Conservation (phyloP, 2,329 filamentous ascomycete species). For the Aspergillus candidus region DNA sequence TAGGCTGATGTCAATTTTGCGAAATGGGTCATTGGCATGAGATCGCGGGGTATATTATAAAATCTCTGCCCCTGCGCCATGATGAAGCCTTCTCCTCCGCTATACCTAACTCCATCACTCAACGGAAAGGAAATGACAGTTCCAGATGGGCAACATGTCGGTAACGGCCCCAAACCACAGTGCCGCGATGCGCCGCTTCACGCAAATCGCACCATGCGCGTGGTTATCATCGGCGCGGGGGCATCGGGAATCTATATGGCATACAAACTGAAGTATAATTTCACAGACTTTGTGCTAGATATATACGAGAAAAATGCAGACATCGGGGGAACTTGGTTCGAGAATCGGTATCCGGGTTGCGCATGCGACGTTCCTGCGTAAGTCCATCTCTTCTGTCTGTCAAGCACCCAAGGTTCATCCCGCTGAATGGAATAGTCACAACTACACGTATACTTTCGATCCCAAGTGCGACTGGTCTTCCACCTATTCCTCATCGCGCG, state of each 20-base stretch:
- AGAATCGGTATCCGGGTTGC: constrained; percentile 9
- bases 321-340: constrained; percentile 4
- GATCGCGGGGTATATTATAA: too few species aligned
- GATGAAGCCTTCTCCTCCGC: too few species aligned
- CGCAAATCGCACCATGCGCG: constrained; percentile 3
- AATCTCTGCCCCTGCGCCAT: too few species aligned
- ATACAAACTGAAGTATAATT: constrained; percentile 10
- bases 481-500: constrained; percentile 1
- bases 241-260: constrained; percentile 10
- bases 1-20: too few species aligned
- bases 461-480: constrained; percentile 7
- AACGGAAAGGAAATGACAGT: too few species aligned
- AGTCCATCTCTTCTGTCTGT: not conserved
- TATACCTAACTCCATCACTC: too few species aligned
- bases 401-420: too few species aligned
- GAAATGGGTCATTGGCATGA: too few species aligned
- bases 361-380: constrained; percentile 1
- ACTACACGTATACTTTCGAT: constrained; percentile 9
- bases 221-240: constrained; percentile 13
- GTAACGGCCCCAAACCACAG: not conserved
- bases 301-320: too few species aligned
- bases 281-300: not conserved
- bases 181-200: not conserved
- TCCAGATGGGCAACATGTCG: too few species aligned
- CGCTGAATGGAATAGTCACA: not conserved